phyloP scores from a whole-genome alignment of 192 early-diverging fungal species.

The Fimicolochytrium jonesii region DNA sequence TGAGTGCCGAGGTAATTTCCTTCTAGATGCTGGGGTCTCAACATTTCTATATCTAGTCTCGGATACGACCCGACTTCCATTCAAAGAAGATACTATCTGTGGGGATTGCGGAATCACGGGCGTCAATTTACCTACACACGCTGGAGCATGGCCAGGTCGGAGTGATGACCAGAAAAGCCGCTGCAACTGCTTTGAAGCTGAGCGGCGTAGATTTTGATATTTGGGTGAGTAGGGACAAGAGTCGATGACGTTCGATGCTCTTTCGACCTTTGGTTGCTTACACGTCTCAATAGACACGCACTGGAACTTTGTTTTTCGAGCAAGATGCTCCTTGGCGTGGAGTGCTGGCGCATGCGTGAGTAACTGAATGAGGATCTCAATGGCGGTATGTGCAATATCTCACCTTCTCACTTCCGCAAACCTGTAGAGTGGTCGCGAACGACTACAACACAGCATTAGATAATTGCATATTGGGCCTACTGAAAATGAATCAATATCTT shows the following conservation, averaged over 20 bases:
- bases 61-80: conserved; percentile 1
- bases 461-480: too few species aligned
- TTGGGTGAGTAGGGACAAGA: conserved; percentile 7
- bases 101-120: not conserved
- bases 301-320: conserved; percentile 9
- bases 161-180: not conserved
- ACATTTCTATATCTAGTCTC: not conserved
- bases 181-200: not conserved
- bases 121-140: conserved; percentile 1
- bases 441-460: too few species aligned
- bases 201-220: conserved; percentile 10
- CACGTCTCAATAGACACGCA: conserved; percentile 5
- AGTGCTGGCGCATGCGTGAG: conserved; percentile 7
- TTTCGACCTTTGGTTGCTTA: not conserved
- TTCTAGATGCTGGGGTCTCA: too few species aligned
- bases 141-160: conserved; percentile 22
- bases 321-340: conserved; percentile 9
- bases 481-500: conserved; percentile 12
- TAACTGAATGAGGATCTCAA: too few species aligned
- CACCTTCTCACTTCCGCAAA: too few species aligned
- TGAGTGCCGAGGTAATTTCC: too few species aligned
- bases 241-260: too few species aligned
- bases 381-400: too few species aligned
- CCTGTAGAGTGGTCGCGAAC: too few species aligned
- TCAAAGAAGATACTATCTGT: not conserved